phyloP scores from a whole-genome alignment of 495 filamentous ascomycete species.

The Penicillium cataractarum region DNA sequence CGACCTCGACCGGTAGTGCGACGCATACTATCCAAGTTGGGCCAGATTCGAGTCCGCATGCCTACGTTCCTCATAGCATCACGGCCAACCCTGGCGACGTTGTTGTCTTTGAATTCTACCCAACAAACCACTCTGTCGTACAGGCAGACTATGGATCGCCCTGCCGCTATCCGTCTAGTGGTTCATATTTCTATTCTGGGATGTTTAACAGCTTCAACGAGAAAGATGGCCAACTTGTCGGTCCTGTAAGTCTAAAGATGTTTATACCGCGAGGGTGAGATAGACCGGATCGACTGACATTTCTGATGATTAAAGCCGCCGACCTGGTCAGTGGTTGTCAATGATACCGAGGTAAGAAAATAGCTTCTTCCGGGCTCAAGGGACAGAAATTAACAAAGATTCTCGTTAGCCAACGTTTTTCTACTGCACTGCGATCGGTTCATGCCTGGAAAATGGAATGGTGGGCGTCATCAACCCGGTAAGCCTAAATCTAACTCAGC shows the following conservation, averaged over 20 bases:
- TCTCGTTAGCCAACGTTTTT: conserved; percentile 39
- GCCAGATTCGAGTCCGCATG: conserved; percentile 42
- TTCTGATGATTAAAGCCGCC: conserved; percentile 23
- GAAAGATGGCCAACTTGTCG: conserved; percentile 33
- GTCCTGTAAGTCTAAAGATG: conserved; percentile 30
- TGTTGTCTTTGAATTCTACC: conserved; percentile 64
- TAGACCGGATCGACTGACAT: neutral
- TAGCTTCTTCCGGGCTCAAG: neutral
- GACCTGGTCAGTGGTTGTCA: conserved; percentile 40
- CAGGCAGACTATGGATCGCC: conserved; percentile 60
- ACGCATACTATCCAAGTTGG: conserved; percentile 59
- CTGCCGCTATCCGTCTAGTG: conserved; percentile 55
- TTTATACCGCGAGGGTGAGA: neutral
- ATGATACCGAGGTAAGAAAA: conserved; percentile 39
- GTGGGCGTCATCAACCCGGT: conserved; percentile 49
- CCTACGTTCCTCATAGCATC: conserved; percentile 56
- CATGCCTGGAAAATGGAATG: conserved; percentile 46
- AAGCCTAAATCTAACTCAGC: conserved; percentile 6
- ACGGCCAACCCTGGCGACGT: conserved; percentile 56
- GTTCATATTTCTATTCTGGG: conserved; percentile 47
- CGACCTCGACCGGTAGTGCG: conserved; percentile 24
- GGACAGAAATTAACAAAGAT: neutral
- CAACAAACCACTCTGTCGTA: conserved; percentile 63
- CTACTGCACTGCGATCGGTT: conserved; percentile 46
- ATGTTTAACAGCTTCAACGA: conserved; percentile 36